Evolutionary conservation across 2,329 filamentous ascomycete species (phyloP).

Genomic region (Basipetospora chlamydospora): DNA sequence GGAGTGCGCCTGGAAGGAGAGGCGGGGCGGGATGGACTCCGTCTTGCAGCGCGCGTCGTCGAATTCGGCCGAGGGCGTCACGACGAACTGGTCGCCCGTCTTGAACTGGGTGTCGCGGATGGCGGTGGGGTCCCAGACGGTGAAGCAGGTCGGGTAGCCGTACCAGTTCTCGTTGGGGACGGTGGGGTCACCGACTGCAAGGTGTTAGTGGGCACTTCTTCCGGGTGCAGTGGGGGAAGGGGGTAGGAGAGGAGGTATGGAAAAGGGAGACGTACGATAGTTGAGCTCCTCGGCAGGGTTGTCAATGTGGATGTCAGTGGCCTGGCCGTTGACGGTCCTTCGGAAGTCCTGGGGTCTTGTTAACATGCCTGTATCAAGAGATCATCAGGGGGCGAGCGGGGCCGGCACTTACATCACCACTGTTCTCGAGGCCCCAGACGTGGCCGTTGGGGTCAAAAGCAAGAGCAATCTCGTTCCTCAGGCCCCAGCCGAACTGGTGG

Average conservation of each 20-base stretch:
- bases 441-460: slow-evolving; percentile 28
- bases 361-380: no score
- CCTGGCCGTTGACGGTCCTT: slow-evolving; percentile 26
- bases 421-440: slow-evolving; percentile 35
- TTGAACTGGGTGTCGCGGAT: slow-evolving; percentile 15
- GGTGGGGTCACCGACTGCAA: slow-evolving; percentile 15
- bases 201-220: no score
- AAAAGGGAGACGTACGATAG: slow-evolving; percentile 25
- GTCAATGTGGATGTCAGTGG: slow-evolving; percentile 36
- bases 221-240: not conserved
- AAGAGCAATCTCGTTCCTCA: slow-evolving; percentile 50
- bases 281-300: slow-evolving; percentile 55
- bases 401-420: slow-evolving; percentile 28
- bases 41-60: slow-evolving; percentile 19
- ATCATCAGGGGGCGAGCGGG: no score
- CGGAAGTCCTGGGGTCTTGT: slow-evolving; percentile 33
- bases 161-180: slow-evolving; percentile 21
- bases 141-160: slow-evolving; percentile 48
- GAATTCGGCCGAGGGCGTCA: slow-evolving; percentile 19
- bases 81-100: slow-evolving; percentile 22
- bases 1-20: slow-evolving; percentile 43
- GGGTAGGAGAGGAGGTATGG: not conserved
- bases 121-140: slow-evolving; percentile 32
- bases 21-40: slow-evolving; percentile 23
- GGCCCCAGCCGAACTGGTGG: slow-evolving; percentile 23